Percentiles rank a stretch among this genome's conserved stretches.
Conservation (phyloP, 2,329 filamentous ascomycete genomes). For the Aspergillus carbonarius region DNA sequence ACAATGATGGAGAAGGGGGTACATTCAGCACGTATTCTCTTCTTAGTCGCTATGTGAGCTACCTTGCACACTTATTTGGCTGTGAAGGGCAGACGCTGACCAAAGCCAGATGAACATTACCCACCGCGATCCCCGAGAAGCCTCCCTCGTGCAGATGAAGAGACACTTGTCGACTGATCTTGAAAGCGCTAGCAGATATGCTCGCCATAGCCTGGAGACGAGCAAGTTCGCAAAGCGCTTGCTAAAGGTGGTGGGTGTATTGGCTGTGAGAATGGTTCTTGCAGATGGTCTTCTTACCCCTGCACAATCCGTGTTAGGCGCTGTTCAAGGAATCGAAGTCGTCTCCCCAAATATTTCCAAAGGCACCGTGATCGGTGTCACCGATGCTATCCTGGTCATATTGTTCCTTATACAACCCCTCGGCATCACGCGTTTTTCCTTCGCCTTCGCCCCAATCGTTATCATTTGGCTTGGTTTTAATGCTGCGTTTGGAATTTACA, state of each 20-base stretch:
- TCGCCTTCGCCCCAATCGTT: conserved; percentile 55
- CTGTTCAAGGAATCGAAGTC: conserved; percentile 54
- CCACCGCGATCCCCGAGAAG: conserved; percentile 53
- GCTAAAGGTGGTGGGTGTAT: conserved; percentile 54
- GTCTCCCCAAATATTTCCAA: conserved; percentile 48
- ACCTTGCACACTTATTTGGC: background rate
- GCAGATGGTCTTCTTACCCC: conserved; percentile 58
- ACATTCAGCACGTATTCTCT: conserved; percentile 57
- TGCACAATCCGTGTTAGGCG: conserved; percentile 58
- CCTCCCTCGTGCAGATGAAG: conserved; percentile 49
- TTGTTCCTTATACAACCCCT: conserved; percentile 57
- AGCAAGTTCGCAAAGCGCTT: conserved; percentile 47
- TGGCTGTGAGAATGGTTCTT: conserved; percentile 56
- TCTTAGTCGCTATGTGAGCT: conserved; percentile 51
- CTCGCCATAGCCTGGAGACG: conserved; percentile 50
- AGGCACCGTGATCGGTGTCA: conserved; percentile 50
- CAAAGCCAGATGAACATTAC: conserved; percentile 49
- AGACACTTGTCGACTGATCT: conserved; percentile 48
- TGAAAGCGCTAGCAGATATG: conserved; percentile 40
- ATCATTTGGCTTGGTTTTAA: conserved; percentile 58
- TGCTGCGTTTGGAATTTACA: conserved; percentile 55
- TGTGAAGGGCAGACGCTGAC: background rate
- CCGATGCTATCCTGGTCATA: conserved; percentile 54
- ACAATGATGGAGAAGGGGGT: conserved; percentile 59
- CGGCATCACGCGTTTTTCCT: conserved; percentile 52